phyloP scores from a whole-genome alignment of 129 eudicot genomes.

The Dittrichia graveolens region DNA sequence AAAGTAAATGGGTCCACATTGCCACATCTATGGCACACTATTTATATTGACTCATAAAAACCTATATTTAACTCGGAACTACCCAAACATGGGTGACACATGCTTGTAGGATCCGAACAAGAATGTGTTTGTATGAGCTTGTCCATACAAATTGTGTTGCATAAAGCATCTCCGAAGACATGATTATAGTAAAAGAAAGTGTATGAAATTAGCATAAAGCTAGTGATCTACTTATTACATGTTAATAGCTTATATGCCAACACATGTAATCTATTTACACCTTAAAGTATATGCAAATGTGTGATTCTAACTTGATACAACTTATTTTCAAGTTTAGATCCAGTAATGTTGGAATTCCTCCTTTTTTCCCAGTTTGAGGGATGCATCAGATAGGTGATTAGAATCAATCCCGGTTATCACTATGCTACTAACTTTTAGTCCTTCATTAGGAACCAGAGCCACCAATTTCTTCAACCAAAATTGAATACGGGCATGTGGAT shows the following conservation, averaged over 20 bases:
- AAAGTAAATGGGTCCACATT: background rate
- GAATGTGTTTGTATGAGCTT: background rate
- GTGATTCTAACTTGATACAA: background rate
- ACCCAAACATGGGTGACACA: background rate
- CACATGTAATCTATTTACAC: slow-evolving; percentile 1
- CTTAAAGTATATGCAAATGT: background rate
- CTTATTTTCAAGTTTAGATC: background rate
- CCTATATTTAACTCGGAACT: background rate
- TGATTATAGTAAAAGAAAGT: background rate
- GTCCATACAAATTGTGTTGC: background rate
- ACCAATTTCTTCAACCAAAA: background rate
- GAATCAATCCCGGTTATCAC: background rate
- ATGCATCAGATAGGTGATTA: no score
- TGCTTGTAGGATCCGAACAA: background rate
- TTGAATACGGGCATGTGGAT: background rate
- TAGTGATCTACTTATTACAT: background rate
- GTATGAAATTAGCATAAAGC: background rate
- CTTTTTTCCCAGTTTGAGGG: background rate
- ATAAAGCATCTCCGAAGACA: background rate
- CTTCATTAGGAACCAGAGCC: background rate
- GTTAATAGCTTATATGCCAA: background rate
- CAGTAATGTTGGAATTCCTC: background rate
- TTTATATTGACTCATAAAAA: background rate
- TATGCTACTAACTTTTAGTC: slow-evolving; percentile 7
- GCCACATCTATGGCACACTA: background rate